Evolutionary conservation across 208 protist species (phyloP), one percentile per base, ranked within the genome.

Genomic region (Crithidia thermophila): DNA sequence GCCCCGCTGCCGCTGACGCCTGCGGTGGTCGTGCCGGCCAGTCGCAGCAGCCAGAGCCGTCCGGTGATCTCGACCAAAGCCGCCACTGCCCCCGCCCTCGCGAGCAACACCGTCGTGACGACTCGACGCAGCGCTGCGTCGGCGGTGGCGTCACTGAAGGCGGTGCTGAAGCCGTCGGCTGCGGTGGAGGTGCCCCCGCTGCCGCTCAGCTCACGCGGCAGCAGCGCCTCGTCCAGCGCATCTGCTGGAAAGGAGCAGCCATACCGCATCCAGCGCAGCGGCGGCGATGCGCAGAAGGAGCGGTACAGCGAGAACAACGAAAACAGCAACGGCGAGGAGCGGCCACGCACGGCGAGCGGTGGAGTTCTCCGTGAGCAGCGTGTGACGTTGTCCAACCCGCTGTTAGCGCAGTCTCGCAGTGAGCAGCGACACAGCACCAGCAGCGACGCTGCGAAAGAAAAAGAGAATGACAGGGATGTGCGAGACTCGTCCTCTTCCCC

Each of bases 31-130:
- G n/a, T n/a, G n/a, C 59, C 16, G 8, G 47, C 33, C 40, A 9
- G 40, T 18, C 0, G 58, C 11, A 43, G 58, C 1, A 33, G 43
- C 21, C 40, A 40, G 6, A 27, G 13, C 20, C 34, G 61, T 3
- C 36, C 51, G 1, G 23, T 69, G 28, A 75, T 59, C 34, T 53
- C 60, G 7, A 39, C 55, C 34, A 23, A n/a, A n/a, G n/a, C 70
- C 16, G 31, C 25, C 8, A 31, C 45, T 8, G 27, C 34, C 3
- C 28, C 58, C 10, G 36, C 47, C 16, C 46, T 77, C 21, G 31
- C 64, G 36, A 77, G 64, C 45, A 77, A 77, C 58, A 46, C 53
- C 27, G 72, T 77, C 0, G 53, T 64, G 5, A 39, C 46, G 50
- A 3, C 53, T 31, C 61, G 53, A 11, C 59, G 49, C 13, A n/a